These are phyloP conservation scores for Pseudogymnoascus sp. DNA, from an alignment of 2,329 filamentous ascomycete species.

Conservation along the genomic window DNA sequence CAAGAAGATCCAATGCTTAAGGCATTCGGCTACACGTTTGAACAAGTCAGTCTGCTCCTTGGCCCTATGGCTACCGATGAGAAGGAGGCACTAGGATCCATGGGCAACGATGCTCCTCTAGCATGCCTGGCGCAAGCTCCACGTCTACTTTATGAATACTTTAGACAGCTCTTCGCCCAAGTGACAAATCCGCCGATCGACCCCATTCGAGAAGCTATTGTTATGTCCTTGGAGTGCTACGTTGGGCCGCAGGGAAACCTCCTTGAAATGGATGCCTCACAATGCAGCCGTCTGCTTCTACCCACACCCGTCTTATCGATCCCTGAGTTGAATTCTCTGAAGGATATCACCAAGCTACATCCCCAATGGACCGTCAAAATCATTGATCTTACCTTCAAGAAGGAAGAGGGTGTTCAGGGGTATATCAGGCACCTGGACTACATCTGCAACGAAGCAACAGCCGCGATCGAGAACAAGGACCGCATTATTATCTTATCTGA, in stretches of 20 bases:
- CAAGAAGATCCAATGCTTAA: constrained; percentile 79
- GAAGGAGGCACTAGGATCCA: constrained; percentile 92
- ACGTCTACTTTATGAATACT: constrained; percentile 88
- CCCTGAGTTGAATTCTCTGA: constrained; percentile 81
- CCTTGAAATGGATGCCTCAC: constrained; percentile 83
- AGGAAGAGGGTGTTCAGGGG: constrained; percentile 70
- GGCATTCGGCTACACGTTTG: constrained; percentile 89
- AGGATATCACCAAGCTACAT: constrained; percentile 65
- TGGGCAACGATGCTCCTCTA: constrained; percentile 93
- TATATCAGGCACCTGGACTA: constrained; percentile 81
- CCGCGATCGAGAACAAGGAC: constrained; percentile 74
- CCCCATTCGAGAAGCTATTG: constrained; percentile 91
- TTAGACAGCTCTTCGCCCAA: constrained; percentile 94
- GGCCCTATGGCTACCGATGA: constrained; percentile 96
- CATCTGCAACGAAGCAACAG: constrained; percentile 78
- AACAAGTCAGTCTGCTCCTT: constrained; percentile 86
- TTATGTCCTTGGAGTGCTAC: constrained; percentile 96
- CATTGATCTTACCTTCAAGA: constrained; percentile 91
- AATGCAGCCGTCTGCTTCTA: constrained; percentile 78
- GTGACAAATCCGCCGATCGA: constrained; percentile 98
- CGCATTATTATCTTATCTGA: constrained; percentile 86
- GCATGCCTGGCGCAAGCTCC: constrained; percentile 87
- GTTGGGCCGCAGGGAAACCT: constrained; percentile 93
- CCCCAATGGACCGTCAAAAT: constrained; percentile 78
- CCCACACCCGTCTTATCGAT: constrained; percentile 85